Percentiles rank a stretch among this genome's conserved stretches.
These are phyloP conservation scores for Gloeostereum incarnatum DNA, from an alignment of 768 basidiomycete genomes.

Conservation along the genomic window DNA sequence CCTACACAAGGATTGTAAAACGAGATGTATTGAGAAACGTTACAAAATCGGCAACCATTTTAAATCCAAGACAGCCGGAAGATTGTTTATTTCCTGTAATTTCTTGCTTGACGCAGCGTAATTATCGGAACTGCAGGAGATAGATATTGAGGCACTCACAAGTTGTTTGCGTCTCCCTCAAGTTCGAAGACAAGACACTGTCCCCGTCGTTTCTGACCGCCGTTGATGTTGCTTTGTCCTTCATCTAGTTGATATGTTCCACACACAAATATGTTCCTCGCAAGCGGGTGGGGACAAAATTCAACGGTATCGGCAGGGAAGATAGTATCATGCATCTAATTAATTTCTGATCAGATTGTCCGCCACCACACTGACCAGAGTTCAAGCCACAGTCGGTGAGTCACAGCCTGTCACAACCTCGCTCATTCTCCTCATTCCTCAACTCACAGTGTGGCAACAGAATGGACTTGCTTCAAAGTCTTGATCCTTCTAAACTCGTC, in stretches of 20 bases:
- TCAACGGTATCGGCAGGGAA: constrained; percentile 88
- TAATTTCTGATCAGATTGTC: too few relatives aligned
- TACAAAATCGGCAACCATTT: constrained; percentile 61
- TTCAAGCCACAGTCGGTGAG: too few relatives aligned
- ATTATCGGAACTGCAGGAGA: too few relatives aligned
- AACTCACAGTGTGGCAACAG: too few relatives aligned
- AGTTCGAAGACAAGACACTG: constrained; percentile 58
- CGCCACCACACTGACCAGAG: too few relatives aligned
- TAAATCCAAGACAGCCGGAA: constrained; percentile 85
- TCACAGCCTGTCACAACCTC: too few relatives aligned
- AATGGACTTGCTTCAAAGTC: constrained; percentile 61
- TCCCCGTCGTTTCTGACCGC: constrained; percentile 35
- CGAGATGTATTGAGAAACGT: background rate
- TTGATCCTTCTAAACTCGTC: constrained; percentile 67
- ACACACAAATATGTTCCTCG: constrained; percentile 64
- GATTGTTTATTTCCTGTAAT: too few relatives aligned
- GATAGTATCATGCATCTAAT: constrained; percentile 34
- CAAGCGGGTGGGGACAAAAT: constrained; percentile 68
- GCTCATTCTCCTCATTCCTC: too few relatives aligned
- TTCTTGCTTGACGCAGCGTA: constrained; percentile 47
- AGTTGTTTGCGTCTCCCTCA: background rate
- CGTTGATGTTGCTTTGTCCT: constrained; percentile 5
- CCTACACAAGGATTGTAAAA: constrained; percentile 26
- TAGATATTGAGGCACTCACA: background rate
- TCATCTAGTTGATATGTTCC: constrained; percentile 84